Evolutionary conservation across 768 basidiomycete genomes (phyloP).

Genomic region (Auricularia auricula-judae): DNA sequence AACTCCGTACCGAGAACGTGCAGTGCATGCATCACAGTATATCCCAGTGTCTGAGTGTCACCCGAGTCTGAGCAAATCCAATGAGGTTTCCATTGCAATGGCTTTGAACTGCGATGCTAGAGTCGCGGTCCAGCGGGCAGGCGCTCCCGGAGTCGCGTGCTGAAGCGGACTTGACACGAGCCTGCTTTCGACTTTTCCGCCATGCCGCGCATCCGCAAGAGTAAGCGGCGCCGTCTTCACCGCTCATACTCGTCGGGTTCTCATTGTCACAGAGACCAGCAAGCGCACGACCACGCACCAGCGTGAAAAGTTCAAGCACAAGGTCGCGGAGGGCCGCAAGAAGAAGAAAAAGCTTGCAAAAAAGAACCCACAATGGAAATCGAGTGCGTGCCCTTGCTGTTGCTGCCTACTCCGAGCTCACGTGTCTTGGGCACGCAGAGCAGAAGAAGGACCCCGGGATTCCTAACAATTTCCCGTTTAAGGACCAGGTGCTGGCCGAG

Average conservation of each 20-base stretch:
- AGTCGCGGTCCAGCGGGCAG: no score
- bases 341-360: slow-evolving; percentile 67
- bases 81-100: no score
- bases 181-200: not conserved
- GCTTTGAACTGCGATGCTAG: no score
- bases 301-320: slow-evolving; percentile 61
- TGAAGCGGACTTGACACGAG: not conserved
- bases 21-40: not conserved
- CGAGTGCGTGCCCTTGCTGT: slow-evolving; percentile 41
- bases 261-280: slow-evolving; percentile 56
- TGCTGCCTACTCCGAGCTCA: not conserved
- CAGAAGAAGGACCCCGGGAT: slow-evolving; percentile 86
- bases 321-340: slow-evolving; percentile 64
- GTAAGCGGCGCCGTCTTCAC: slow-evolving; percentile 4
- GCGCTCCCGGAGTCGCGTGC: no score
- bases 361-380: slow-evolving; percentile 81
- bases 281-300: slow-evolving; percentile 67
- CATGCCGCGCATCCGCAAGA: slow-evolving; percentile 17
- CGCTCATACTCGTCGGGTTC: not conserved
- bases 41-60: not conserved
- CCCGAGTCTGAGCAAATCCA: not conserved
- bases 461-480: slow-evolving; percentile 87
- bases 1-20: not conserved
- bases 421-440: slow-evolving; percentile 28
- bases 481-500: slow-evolving; percentile 88